Percentiles rank a stretch among this genome's conserved stretches.
These are phyloP conservation scores for Cicer judaicum DNA, from an alignment of 306 rosid species.

Conservation along the genomic window DNA sequence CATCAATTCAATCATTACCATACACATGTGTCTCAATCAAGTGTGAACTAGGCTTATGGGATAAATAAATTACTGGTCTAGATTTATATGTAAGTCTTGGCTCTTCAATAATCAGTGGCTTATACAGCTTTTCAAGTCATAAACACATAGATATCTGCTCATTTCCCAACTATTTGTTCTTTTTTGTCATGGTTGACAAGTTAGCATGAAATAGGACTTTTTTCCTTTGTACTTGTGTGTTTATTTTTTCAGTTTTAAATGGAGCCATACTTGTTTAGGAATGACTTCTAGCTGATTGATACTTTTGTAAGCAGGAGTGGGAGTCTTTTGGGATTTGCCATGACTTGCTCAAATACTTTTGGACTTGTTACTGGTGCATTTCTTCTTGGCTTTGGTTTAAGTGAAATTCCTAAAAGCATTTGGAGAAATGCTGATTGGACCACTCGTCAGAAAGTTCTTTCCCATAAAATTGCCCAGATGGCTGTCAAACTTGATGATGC, in stretches of 20 bases:
- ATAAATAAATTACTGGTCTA: background rate
- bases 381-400: slow-evolving; percentile 97
- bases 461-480: slow-evolving; percentile 91
- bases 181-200: slow-evolving; percentile 34
- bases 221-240: slow-evolving; percentile 20
- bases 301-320: slow-evolving; percentile 65
- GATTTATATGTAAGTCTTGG: slow-evolving; percentile 3
- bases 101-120: slow-evolving; percentile 28
- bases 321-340: slow-evolving; percentile 83
- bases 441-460: slow-evolving; percentile 88
- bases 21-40: slow-evolving; percentile 5
- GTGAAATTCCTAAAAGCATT: slow-evolving; percentile 93
- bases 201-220: slow-evolving; percentile 16
- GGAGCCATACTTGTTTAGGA: slow-evolving; percentile 18
- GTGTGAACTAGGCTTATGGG: slow-evolving; percentile 17
- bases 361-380: slow-evolving; percentile 98
- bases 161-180: slow-evolving; percentile 29
- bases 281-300: slow-evolving; percentile 44
- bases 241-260: slow-evolving; percentile 15
- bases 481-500: slow-evolving; percentile 97
- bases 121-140: slow-evolving; percentile 1
- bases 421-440: slow-evolving; percentile 94
- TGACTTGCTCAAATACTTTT: slow-evolving; percentile 97
- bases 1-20: background rate
- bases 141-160: slow-evolving; percentile 13